A percentile compares a stretch with the other conserved stretches of the same genome.
phyloP scores from a whole-genome alignment of 148 eudicot genomes.

The Polygonum maritimum region DNA sequence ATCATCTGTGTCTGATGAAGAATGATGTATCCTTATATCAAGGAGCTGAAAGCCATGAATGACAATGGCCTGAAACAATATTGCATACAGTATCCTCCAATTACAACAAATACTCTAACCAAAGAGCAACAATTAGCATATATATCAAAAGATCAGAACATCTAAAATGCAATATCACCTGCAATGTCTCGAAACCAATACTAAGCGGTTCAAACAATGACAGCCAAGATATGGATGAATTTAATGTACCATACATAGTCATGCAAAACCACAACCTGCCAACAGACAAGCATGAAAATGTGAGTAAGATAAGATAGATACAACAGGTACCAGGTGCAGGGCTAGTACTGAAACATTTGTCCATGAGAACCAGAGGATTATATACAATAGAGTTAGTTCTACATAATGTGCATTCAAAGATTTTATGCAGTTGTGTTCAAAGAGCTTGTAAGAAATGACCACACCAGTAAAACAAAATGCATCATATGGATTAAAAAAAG shows the following conservation, averaged over 20 bases:
- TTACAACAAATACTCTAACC: background rate
- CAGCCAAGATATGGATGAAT: conserved; percentile 58
- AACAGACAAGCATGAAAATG: conserved; percentile 10
- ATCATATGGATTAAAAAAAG: background rate
- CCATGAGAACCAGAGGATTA: background rate
- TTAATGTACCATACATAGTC: conserved; percentile 39
- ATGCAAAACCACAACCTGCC: conserved; percentile 72
- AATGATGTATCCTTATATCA: conserved; percentile 77
- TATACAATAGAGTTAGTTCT: background rate
- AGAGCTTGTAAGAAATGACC: background rate
- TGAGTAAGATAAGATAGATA: conserved; percentile 6
- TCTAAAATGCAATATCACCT: conserved; percentile 33
- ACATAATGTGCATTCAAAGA: background rate
- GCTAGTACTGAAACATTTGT: background rate
- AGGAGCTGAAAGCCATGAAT: conserved; percentile 92
- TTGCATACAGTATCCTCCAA: conserved; percentile 15
- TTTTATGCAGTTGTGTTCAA: background rate
- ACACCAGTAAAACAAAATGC: background rate
- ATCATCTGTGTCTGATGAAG: conserved; percentile 50
- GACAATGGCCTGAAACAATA: conserved; percentile 64
- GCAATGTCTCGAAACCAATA: conserved; percentile 90
- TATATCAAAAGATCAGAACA: background rate
- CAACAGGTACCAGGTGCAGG: background rate
- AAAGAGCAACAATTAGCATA: background rate
- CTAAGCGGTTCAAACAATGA: conserved; percentile 94